Percentiles rank a stretch among this genome's conserved stretches.
Conservation (phyloP, 1,284 basidiomycete genomes). For the Trichosporon sp. region DNA sequence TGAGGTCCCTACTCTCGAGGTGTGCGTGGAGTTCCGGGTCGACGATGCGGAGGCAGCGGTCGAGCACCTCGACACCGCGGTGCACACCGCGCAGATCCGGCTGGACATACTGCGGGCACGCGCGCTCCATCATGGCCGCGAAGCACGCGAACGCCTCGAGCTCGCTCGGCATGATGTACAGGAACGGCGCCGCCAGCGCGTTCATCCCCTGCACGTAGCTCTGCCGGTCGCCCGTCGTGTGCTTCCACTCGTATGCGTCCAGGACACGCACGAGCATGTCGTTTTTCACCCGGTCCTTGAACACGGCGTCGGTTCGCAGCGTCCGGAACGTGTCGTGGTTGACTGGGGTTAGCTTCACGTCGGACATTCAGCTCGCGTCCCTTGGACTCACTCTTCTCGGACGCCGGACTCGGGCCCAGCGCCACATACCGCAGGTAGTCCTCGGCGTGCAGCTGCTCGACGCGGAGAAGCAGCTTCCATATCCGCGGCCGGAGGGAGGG, state of each 20-base stretch:
- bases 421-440: constrained; percentile 76
- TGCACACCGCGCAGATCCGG: constrained; percentile 94
- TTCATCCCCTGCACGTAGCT: constrained; percentile 99
- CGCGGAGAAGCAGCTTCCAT: constrained; percentile 86
- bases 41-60: constrained; percentile 82
- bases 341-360: constrained; percentile 41
- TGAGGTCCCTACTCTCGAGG: constrained; percentile 84
- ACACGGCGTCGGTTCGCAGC: constrained; percentile 86
- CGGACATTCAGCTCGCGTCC: neutral
- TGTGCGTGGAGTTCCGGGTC: constrained; percentile 79
- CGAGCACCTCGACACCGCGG: constrained; percentile 85
- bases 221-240: constrained; percentile 16
- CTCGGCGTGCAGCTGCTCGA: constrained; percentile 69
- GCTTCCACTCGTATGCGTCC: constrained; percentile 93
- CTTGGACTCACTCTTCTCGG: constrained; percentile 74
- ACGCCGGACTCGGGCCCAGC: constrained; percentile 75
- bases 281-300: constrained; percentile 90
- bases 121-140: constrained; percentile 85
- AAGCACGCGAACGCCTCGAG: constrained; percentile 96
- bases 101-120: constrained; percentile 90
- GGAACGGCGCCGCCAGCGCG: constrained; percentile 91
- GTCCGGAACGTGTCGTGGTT: constrained; percentile 65
- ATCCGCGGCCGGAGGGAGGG: constrained; percentile 53
- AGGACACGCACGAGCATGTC: constrained; percentile 92
- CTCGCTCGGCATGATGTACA: constrained; percentile 93